These are phyloP conservation scores for Fonsecaea nubica DNA, from an alignment of 2,329 filamentous ascomycete genomes.

Conservation along the genomic window DNA sequence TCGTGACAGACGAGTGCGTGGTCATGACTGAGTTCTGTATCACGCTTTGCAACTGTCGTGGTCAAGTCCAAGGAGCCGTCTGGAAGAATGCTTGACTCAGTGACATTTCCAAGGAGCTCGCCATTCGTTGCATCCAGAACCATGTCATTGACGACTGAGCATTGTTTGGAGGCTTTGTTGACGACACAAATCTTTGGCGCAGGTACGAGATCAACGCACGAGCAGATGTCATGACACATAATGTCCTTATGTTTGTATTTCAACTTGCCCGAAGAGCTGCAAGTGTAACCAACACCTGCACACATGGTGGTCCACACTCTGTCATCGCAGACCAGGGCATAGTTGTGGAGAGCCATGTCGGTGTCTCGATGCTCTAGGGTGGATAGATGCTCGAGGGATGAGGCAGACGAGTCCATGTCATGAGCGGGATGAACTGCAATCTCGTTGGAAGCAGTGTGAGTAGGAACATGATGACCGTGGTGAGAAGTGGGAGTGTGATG, in stretches of 20 bases:
- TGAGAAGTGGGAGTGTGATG: background rate
- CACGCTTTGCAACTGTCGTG: background rate
- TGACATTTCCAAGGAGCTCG: constrained; percentile 2
- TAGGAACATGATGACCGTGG: constrained; percentile 3
- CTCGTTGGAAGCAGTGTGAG: background rate
- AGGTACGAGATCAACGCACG: constrained; percentile 8
- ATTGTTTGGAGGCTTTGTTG: background rate
- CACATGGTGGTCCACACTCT: constrained; percentile 10
- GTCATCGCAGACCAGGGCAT: constrained; percentile 9
- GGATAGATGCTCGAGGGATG: background rate
- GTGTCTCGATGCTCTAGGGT: background rate
- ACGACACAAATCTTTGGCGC: background rate
- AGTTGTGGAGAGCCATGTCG: constrained; percentile 8
- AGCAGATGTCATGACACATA: background rate
- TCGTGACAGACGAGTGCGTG: constrained; percentile 7
- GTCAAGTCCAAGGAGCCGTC: constrained; percentile 14
- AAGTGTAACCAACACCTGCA: background rate
- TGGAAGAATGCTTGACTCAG: background rate
- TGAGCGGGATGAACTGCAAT: background rate
- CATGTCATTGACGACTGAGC: background rate
- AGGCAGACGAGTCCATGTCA: background rate
- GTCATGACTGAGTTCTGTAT: constrained; percentile 3
- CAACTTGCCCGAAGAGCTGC: constrained; percentile 6
- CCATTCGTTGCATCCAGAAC: constrained; percentile 3
- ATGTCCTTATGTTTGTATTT: background rate